A percentile compares a stretch with the other conserved stretches of the same genome.
These are phyloP conservation scores for Lithospermum erythrorhizon DNA, from an alignment of 257 asterid genomes.

Conservation along the genomic window DNA sequence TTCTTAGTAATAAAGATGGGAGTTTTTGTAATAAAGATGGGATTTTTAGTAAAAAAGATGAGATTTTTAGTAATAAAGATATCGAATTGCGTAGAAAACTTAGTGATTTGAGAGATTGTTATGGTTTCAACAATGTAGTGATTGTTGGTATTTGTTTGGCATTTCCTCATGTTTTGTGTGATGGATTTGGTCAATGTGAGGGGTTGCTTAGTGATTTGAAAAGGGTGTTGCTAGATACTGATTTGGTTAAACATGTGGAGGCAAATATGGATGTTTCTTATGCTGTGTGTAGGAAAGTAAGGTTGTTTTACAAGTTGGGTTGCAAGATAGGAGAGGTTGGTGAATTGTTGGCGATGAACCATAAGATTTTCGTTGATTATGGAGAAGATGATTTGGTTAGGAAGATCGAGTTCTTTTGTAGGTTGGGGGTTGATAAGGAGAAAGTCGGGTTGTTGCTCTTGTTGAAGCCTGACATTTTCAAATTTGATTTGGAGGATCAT, in stretches of 20 bases:
- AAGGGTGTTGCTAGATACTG: constrained; percentile 30
- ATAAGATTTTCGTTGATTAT: constrained; percentile 29
- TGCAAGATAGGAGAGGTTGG: constrained; percentile 46
- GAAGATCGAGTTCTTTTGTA: constrained; percentile 43
- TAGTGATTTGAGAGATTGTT: constrained; percentile 23
- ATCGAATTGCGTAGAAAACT: constrained; percentile 18
- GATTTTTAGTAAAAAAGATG: too few relatives aligned
- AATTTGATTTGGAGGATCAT: constrained; percentile 26
- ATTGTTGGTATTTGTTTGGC: constrained; percentile 47
- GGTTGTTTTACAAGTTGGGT: constrained; percentile 43
- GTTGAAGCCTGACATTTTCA: constrained; percentile 36
- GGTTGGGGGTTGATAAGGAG: constrained; percentile 28
- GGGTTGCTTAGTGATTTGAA: constrained; percentile 41
- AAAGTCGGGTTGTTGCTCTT: constrained; percentile 42
- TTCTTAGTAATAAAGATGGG: constrained; percentile 15
- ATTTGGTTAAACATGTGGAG: constrained; percentile 30
- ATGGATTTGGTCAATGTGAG: constrained; percentile 16
- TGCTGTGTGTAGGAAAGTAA: constrained; percentile 38
- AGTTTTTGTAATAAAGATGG: too few relatives aligned
- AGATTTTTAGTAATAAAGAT: constrained; percentile 22
- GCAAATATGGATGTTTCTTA: constrained; percentile 34
- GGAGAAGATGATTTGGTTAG: constrained; percentile 32
- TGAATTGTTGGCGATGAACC: constrained; percentile 39
- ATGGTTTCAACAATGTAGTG: constrained; percentile 28
- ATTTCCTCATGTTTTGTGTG: constrained; percentile 32